Evolutionary conservation across 192 early-diverging fungal species (phyloP).

Genomic region (Geranomyces michiganensis): DNA sequence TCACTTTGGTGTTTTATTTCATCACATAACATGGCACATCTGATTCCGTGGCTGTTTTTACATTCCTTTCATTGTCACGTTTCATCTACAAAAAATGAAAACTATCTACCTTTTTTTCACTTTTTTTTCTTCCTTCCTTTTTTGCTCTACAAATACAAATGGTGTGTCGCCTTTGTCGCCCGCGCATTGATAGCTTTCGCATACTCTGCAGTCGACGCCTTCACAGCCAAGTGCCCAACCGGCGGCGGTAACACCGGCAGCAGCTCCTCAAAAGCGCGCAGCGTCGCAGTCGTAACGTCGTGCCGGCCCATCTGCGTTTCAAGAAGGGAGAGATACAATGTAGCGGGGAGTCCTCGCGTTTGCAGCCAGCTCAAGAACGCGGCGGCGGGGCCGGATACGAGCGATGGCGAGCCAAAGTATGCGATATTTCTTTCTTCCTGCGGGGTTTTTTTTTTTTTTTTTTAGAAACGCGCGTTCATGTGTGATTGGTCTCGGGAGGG

Average conservation of each 20-base stretch:
- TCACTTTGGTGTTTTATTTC: too few relatives aligned
- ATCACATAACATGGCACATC: too few relatives aligned
- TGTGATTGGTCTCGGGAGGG: too few relatives aligned
- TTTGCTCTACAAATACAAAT: slow-evolving; percentile 11
- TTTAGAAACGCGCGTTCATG: neutral
- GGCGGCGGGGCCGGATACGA: neutral
- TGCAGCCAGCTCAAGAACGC: slow-evolving; percentile 10
- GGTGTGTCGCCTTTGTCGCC: neutral
- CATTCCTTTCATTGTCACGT: too few relatives aligned
- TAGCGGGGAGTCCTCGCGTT: neutral
- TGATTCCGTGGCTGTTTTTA: too few relatives aligned
- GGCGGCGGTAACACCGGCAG: neutral
- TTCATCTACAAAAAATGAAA: too few relatives aligned
- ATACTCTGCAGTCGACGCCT: neutral
- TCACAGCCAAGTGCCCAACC: neutral
- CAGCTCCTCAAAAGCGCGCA: neutral
- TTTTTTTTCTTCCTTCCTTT: too few relatives aligned
- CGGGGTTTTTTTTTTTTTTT: neutral
- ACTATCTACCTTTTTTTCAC: too few relatives aligned
- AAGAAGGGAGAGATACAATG: slow-evolving; percentile 2
- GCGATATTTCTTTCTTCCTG: neutral
- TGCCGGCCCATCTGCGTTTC: slow-evolving; percentile 5
- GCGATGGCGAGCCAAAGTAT: neutral
- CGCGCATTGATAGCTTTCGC: neutral
- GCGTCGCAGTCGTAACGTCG: neutral